A percentile compares a stretch with the other conserved stretches of the same genome.
These are phyloP conservation scores for Pichia sp. DNA, from an alignment of 1,139 yeast genomes.

Conservation along the genomic window DNA sequence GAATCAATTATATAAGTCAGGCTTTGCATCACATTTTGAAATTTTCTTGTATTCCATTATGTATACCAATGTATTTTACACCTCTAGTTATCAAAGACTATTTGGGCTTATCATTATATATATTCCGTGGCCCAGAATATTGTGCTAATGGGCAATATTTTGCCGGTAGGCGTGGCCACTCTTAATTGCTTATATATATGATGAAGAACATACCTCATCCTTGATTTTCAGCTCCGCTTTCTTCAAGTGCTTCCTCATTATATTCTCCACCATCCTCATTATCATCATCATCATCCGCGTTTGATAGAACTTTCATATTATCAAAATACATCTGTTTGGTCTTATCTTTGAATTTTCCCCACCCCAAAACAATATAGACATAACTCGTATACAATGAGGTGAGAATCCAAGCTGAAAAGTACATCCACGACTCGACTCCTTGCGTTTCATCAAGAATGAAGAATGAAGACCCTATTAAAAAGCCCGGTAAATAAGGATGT, in stretches of 20 bases:
- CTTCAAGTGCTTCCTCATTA: background rate
- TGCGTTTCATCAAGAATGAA: background rate
- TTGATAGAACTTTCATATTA: conserved; percentile 58
- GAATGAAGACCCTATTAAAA: background rate
- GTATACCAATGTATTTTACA: background rate
- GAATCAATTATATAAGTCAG: background rate
- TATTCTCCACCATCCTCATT: conserved; percentile 7
- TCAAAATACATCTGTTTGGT: conserved; percentile 60
- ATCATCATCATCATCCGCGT: conserved; percentile 36
- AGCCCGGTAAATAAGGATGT: background rate
- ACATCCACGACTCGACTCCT: conserved; percentile 41
- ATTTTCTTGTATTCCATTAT: background rate
- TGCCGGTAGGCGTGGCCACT: too few relatives aligned
- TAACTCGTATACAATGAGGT: conserved; percentile 30
- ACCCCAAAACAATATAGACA: background rate
- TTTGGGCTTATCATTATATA: background rate
- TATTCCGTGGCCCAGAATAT: background rate
- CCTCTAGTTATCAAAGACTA: background rate
- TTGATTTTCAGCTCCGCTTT: background rate
- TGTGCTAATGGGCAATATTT: too few relatives aligned
- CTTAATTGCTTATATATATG: too few relatives aligned
- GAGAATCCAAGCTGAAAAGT: conserved; percentile 64
- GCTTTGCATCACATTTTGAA: background rate
- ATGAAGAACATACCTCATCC: background rate
- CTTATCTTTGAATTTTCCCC: conserved; percentile 33